phyloP scores from a whole-genome alignment of 805 yeast species.

The Spathaspora arborariae region DNA sequence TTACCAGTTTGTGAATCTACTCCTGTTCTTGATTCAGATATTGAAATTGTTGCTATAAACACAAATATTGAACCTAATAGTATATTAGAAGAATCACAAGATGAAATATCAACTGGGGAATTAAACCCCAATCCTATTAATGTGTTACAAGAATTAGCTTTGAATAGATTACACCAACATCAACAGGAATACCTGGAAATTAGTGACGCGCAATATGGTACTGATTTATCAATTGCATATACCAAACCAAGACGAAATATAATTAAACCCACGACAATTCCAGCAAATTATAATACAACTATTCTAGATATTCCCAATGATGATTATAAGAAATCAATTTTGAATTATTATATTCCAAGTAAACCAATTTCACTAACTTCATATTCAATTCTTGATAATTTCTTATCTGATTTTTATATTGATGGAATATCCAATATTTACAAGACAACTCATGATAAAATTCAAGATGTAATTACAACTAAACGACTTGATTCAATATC shows the following conservation, averaged over 20 bases:
- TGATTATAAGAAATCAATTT: slow-evolving; percentile 4
- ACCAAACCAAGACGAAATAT: not conserved
- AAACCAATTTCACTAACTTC: not conserved
- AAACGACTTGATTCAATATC: slow-evolving; percentile 12
- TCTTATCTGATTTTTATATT: slow-evolving; percentile 10
- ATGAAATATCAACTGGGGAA: not conserved
- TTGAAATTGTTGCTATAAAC: slow-evolving; percentile 5
- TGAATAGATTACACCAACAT: not conserved
- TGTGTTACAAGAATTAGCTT: not conserved
- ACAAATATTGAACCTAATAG: slow-evolving; percentile 3
- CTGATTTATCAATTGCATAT: slow-evolving; percentile 8
- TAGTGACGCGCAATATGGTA: slow-evolving; percentile 8
- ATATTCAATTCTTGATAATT: slow-evolving; percentile 8
- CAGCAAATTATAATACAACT: not conserved
- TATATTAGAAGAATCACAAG: slow-evolving; percentile 5
- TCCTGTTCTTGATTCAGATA: not conserved
- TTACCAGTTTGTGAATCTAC: not conserved
- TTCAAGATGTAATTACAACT: slow-evolving; percentile 11
- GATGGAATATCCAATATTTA: slow-evolving; percentile 10
- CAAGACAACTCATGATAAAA: slow-evolving; percentile 8
- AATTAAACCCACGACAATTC: not conserved
- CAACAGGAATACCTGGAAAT: not conserved
- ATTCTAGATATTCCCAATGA: not conserved
- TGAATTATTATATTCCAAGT: slow-evolving; percentile 6
- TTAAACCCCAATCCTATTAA: not conserved